Evolutionary conservation across 176 grass and related monocot species (phyloP).

Genomic region (Metroxylon sagu): DNA sequence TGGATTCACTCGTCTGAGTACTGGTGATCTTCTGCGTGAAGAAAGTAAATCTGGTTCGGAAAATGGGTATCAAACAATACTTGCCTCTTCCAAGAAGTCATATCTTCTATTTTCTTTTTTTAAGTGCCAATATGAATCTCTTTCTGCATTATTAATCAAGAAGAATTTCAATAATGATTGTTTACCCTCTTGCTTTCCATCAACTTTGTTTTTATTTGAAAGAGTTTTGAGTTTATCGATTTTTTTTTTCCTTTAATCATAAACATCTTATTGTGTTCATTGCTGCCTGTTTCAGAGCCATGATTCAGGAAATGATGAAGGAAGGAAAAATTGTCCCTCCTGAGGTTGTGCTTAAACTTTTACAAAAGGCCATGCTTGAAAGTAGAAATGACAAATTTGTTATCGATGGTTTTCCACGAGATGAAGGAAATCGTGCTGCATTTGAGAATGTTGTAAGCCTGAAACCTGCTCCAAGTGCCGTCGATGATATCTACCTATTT

Average conservation of each 20-base stretch:
- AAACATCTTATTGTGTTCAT: no score
- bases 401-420: conserved; percentile 72
- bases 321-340: conserved; percentile 66
- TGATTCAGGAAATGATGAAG: conserved; percentile 67
- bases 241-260: conserved; percentile 6
- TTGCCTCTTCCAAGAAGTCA: no score
- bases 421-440: conserved; percentile 44
- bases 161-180: no score
- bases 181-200: no score
- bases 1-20: conserved; percentile 56
- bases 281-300: conserved; percentile 27
- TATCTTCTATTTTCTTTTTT: no score
- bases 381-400: conserved; percentile 75
- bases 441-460: conserved; percentile 58
- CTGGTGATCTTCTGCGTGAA: conserved; percentile 53
- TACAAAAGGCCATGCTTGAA: conserved; percentile 66
- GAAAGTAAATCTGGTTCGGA: conserved; percentile 39
- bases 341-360: conserved; percentile 37
- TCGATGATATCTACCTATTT: no score
- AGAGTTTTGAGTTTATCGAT: no score
- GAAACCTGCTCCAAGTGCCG: neutral
- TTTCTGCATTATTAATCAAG: no score
- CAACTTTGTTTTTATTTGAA: no score
- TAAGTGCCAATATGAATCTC: no score
- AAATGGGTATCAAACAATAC: conserved; percentile 33